Base-by-base conservation (phyloP, 176 grass and related monocot species). In the Miscanthus lutarioriparius region DNA sequence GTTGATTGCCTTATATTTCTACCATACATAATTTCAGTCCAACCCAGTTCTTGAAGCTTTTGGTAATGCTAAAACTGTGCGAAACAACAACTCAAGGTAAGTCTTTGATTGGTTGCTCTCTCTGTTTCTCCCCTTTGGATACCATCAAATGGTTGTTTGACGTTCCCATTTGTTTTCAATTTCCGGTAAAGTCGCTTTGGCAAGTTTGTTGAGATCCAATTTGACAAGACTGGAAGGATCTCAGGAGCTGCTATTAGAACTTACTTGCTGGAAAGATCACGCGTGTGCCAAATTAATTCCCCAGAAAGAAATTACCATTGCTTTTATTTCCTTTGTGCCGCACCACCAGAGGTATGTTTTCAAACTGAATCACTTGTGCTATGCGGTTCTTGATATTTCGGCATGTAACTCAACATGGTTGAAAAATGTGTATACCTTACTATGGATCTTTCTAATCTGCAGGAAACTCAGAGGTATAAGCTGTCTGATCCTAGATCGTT, bases 41-140 rank as follows among this genome's bases (percentile, higher is more conserved):
- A 99, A 99, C 86, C 97, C 97, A 67, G 90, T 99, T 76, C 97
- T 99, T 82, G 97, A 99, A 96, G 97, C 97, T 85, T 99, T 99
- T 94, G 97, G 97, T 26, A 99, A 99, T 62, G 97, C 97, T 64
- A 99, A 99, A 92, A 99, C 93, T 70, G 91, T 99, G 70, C 71
- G 93, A 32, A 99, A 99, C 75, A 99, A 99, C 85, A 99, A 99
- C 76, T 99, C 97, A 8, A 99, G 97, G 97, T 96, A 84, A 80
- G 38, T 30, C 17, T 65, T 91, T 88, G 43, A 77, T 79, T 63
- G 20, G 25, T 67, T 37, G 16, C 26, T 63, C 53, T 76, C 39
- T 27, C 35, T 93, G 53, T 76, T 90, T 37, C 64, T 82, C 78
- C 51, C 44, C 40, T 89, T 74, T 79, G 63, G 49, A 70, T 49